Conservation (phyloP, 768 basidiomycete species). For the Cyclocybe cylindracea region DNA sequence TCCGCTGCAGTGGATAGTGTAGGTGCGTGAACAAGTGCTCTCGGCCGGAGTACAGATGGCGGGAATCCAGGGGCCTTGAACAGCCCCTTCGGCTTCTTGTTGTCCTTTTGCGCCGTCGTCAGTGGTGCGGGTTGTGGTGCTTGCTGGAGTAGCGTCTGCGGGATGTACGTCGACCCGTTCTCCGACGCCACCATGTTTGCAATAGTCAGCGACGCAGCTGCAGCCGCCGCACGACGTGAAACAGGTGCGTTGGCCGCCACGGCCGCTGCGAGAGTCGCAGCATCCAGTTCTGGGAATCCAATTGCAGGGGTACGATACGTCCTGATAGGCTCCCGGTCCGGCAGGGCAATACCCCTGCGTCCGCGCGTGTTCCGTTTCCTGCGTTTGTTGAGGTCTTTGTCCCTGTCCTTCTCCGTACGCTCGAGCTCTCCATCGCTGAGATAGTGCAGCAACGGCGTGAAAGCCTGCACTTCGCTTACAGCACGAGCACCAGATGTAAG, state of each 20-base stretch:
- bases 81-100: slow-evolving; percentile 64
- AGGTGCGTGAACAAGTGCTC: slow-evolving; percentile 60
- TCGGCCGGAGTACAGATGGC: slow-evolving; percentile 52
- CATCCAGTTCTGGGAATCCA: slow-evolving; percentile 78
- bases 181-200: slow-evolving; percentile 93
- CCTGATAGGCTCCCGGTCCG: slow-evolving; percentile 90
- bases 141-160: slow-evolving; percentile 38
- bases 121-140: slow-evolving; percentile 37
- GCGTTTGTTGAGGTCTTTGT: slow-evolving; percentile 88
- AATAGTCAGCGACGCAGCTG: slow-evolving; percentile 80
- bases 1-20: slow-evolving; percentile 72
- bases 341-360: slow-evolving; percentile 76
- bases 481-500: slow-evolving; percentile 70
- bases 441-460: slow-evolving; percentile 88
- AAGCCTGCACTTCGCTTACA: slow-evolving; percentile 74
- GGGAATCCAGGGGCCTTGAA: slow-evolving; percentile 74
- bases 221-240: slow-evolving; percentile 82
- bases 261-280: slow-evolving; percentile 67
- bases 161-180: slow-evolving; percentile 68
- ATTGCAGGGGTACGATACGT: slow-evolving; percentile 90
- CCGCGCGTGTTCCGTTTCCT: slow-evolving; percentile 84
- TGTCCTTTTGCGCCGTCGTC: slow-evolving; percentile 43
- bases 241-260: slow-evolving; percentile 67
- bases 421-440: slow-evolving; percentile 90
- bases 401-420: slow-evolving; percentile 86